Percentiles rank a stretch among this genome's conserved stretches.
These are phyloP conservation scores for Fusarium sp. DNA, from an alignment of 2,329 filamentous ascomycete genomes.

Conservation along the genomic window DNA sequence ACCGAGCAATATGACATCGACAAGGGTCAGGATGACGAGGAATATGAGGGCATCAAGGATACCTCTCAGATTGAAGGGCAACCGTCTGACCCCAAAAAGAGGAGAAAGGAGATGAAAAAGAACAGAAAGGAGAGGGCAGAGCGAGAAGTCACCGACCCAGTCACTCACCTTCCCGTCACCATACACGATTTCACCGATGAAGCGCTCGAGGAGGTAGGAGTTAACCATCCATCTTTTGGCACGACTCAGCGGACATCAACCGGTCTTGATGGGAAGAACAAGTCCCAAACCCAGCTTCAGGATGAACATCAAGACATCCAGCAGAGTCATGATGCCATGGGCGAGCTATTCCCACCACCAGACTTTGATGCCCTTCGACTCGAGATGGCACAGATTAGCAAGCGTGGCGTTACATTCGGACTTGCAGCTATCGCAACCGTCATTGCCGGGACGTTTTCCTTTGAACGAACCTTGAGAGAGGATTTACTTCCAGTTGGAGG, in stretches of 20 bases:
- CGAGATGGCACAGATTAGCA: constrained; percentile 49
- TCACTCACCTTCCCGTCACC: constrained; percentile 76
- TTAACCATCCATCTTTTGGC: constrained; percentile 50
- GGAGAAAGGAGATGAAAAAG: constrained; percentile 63
- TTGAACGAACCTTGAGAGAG: constrained; percentile 37
- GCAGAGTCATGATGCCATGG: constrained; percentile 55
- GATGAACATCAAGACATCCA: constrained; percentile 53
- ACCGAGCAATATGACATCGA: constrained; percentile 25
- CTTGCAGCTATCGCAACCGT: constrained; percentile 52
- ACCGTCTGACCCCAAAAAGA: constrained; percentile 58
- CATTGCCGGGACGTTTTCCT: constrained; percentile 42
- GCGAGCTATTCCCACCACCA: constrained; percentile 61
- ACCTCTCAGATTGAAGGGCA: constrained; percentile 53
- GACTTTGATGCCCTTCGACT: constrained; percentile 58
- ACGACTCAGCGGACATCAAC: constrained; percentile 53
- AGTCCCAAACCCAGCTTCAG: constrained; percentile 54
- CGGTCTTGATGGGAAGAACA: constrained; percentile 52
- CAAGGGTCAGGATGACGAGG: constrained; percentile 13
- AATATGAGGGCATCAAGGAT: constrained; percentile 43
- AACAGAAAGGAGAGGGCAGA: constrained; percentile 58
- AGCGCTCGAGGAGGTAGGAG: constrained; percentile 60
- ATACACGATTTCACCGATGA: constrained; percentile 77
- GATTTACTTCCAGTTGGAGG: constrained; percentile 14
- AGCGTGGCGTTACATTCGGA: constrained; percentile 51
- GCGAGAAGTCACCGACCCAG: constrained; percentile 77